Percentiles rank a stretch among this genome's conserved stretches.
These are phyloP conservation scores for Hypoxylon rubiginosum DNA, from an alignment of 2,329 filamentous ascomycete species.

Conservation along the genomic window DNA sequence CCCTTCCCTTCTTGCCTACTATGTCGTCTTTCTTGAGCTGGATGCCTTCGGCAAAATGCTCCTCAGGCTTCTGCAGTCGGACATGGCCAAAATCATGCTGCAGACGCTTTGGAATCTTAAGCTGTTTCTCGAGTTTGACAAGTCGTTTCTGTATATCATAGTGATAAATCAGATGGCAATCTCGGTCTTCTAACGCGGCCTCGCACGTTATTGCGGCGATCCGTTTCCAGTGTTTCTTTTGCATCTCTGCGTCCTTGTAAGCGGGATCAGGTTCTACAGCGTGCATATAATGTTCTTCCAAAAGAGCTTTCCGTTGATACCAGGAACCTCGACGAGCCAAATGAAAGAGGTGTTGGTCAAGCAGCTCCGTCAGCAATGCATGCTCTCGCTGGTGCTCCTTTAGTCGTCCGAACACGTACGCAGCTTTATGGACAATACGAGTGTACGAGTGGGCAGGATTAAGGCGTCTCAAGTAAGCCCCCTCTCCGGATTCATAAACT, in stretches of 20 bases:
- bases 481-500: constrained; percentile 85
- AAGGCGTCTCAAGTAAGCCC: constrained; percentile 88
- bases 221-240: constrained; percentile 86
- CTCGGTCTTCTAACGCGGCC: constrained; percentile 84
- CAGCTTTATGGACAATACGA: constrained; percentile 89
- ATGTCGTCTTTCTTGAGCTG: constrained; percentile 75
- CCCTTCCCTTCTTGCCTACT: constrained; percentile 55
- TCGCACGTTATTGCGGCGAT: constrained; percentile 86
- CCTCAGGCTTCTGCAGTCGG: constrained; percentile 78
- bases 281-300: constrained; percentile 97
- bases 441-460: constrained; percentile 95
- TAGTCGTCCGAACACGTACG: constrained; percentile 81
- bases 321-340: constrained; percentile 86
- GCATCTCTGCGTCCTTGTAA: constrained; percentile 59
- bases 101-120: constrained; percentile 84
- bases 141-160: constrained; percentile 95
- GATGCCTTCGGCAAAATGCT: constrained; percentile 81
- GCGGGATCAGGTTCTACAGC: constrained; percentile 62
- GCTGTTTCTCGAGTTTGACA: constrained; percentile 86
- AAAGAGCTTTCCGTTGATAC: constrained; percentile 94
- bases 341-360: constrained; percentile 87
- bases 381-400: constrained; percentile 87
- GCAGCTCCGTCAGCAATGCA: constrained; percentile 77
- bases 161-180: constrained; percentile 93
- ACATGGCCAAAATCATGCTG: constrained; percentile 96